Conservation (phyloP, 2,329 filamentous ascomycete species). For the Aspergillus clavatus region DNA sequence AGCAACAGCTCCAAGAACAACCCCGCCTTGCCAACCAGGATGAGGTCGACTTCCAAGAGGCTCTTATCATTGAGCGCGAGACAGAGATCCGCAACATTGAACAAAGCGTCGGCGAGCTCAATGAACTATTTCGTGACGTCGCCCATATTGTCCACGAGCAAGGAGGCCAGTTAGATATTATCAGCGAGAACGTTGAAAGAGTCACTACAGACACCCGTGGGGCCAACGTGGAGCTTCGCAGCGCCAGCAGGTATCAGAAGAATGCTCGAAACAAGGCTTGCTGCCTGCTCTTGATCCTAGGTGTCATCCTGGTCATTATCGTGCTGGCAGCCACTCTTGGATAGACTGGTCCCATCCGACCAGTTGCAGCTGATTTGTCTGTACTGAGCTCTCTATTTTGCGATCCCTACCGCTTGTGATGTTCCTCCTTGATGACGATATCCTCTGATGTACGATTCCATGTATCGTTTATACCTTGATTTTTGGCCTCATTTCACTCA, state of each 20-base stretch:
- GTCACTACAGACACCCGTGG: conserved; percentile 76
- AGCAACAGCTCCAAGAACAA: conserved; percentile 71
- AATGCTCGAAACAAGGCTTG: conserved; percentile 92
- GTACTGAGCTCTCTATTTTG: conserved; percentile 5
- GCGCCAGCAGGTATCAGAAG: conserved; percentile 89
- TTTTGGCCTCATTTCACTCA: conserved; percentile 7
- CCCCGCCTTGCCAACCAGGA: conserved; percentile 80
- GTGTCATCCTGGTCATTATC: conserved; percentile 83
- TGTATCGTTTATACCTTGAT: conserved; percentile 18
- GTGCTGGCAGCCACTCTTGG: conserved; percentile 79
- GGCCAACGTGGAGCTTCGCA: conserved; percentile 78
- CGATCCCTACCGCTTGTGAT: conserved; percentile 7
- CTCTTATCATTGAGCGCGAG: conserved; percentile 91
- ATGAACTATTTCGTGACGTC: conserved; percentile 96
- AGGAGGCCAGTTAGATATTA: conserved; percentile 80
- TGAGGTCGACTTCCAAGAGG: conserved; percentile 96
- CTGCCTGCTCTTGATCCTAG: conserved; percentile 81
- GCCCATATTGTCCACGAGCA: conserved; percentile 95
- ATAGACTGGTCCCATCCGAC: conserved; percentile 37
- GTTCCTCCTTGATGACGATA: conserved; percentile 28
- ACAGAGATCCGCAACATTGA: conserved; percentile 97
- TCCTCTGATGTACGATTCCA: conserved; percentile 26
- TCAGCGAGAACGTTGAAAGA: conserved; percentile 81
- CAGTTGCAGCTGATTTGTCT: background rate
- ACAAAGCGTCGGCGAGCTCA: conserved; percentile 89